These are phyloP conservation scores for Microglena sp. DNA, from an alignment of 139 green algal genomes.

Conservation along the genomic window DNA sequence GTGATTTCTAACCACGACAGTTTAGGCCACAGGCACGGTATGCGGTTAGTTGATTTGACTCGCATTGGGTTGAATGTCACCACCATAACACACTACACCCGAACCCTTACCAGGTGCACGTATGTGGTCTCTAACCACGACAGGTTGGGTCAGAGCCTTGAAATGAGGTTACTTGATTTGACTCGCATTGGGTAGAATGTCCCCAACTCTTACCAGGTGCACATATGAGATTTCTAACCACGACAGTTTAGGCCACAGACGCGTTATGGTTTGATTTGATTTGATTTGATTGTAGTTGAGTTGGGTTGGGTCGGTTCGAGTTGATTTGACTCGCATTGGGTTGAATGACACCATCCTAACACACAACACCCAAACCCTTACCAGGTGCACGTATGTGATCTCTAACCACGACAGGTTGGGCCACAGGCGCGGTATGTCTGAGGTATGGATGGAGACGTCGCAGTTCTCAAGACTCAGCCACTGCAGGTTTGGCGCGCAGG, in stretches of 20 bases:
- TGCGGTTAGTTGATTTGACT: too few species aligned
- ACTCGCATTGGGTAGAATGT: too few species aligned
- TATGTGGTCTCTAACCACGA: conserved; percentile 13
- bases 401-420: conserved; percentile 4
- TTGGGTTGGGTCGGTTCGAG: too few species aligned
- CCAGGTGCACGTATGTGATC: conserved; percentile 7
- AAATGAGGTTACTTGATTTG: too few species aligned
- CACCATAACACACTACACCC: background rate
- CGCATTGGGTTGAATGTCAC: background rate
- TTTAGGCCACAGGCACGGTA: too few species aligned
- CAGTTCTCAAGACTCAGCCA: conserved; percentile 14
- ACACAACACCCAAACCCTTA: background rate
- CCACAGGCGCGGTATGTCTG: conserved; percentile 6
- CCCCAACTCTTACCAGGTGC: background rate
- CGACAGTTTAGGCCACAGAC: background rate
- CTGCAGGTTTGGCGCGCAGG: conserved; percentile 1
- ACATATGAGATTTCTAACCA: background rate
- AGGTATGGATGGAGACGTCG: background rate
- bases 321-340: background rate
- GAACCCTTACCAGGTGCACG: background rate
- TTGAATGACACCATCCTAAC: background rate
- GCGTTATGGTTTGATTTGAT: background rate
- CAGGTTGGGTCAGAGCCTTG: background rate
- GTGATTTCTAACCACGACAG: too few species aligned
- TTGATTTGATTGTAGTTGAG: too few species aligned